Evolutionary conservation across 345 rosid genomes (phyloP), one percentile per base, ranked within the genome.

Genomic region (Angophora floribunda): DNA sequence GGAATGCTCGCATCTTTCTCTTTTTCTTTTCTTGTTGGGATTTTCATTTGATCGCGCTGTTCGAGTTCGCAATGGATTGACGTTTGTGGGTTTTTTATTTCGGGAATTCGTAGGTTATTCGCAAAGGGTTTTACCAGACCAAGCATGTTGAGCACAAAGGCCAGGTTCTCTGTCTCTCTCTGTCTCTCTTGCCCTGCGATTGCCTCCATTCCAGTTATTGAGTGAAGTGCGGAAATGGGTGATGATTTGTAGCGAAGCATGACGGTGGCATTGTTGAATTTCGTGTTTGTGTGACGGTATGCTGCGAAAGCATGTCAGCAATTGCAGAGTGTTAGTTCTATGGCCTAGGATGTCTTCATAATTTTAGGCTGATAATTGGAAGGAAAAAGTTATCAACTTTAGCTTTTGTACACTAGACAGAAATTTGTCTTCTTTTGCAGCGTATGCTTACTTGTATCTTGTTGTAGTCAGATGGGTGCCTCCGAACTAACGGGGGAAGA

Each of bases 81-180:
- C 70, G 67, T 47, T 63, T 4, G 53, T 75, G 4, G 21, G 67
- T 70, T 89, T 21, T 84, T 67, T 44, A n/a, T 36, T 36, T 36
- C 41, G 85, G 5, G 30, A 32, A 65, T 88, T 88, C 87, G 32
- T 90, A 98, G 99, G 87, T 95, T 70, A 97, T 98, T 86, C 96
- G 95, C 85, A 87, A 93, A 52, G 99, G 97, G 88, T 98, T 98
- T 90, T 96, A 95, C 91, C 90, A 93, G 91, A 96, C 96, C 70
- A 98, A 98, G 93, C 92, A 94, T 90, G 99, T 98, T 63, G 99
- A 98, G 94, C 98, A 97, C 88, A 97, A 98, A 89, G 99, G 99
- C 90, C 93, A 91, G 97, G 99, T 98, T 87, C 47, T 41, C 26
- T 55, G 51, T 30, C 67, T 59, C 17, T 90, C 47, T 26, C 5